Conservation (phyloP, 768 basidiomycete species). For the Panaeolus papilionaceus region DNA sequence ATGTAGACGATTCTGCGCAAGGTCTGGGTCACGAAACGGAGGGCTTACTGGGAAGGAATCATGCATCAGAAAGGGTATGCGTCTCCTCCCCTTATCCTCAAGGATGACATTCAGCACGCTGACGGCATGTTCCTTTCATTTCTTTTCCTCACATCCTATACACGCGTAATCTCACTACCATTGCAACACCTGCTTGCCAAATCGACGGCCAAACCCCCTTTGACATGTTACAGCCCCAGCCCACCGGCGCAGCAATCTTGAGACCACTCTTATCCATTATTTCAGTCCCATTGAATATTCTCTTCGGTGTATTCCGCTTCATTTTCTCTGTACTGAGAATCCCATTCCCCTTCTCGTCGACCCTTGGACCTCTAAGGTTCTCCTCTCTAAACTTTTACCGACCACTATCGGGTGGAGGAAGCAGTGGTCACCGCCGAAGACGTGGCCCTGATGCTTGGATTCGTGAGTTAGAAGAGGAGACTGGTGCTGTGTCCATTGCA, state of each 20-base stretch:
- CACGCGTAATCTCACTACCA: not conserved
- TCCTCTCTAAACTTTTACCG: slow-evolving; percentile 52
- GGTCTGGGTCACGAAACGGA: slow-evolving; percentile 21
- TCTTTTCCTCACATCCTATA: not conserved
- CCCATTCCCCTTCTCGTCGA: slow-evolving; percentile 51
- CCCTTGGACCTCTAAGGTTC: slow-evolving; percentile 48
- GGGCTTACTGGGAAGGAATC: slow-evolving; percentile 15
- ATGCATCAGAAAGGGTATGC: slow-evolving; percentile 26
- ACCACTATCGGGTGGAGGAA: slow-evolving; percentile 30
- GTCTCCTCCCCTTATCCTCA: slow-evolving; percentile 16
- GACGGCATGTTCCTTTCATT: slow-evolving; percentile 6
- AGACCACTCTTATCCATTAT: slow-evolving; percentile 56
- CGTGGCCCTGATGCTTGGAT: slow-evolving; percentile 79
- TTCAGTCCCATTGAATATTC: slow-evolving; percentile 63
- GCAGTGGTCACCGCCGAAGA: slow-evolving; percentile 38
- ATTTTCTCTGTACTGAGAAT: slow-evolving; percentile 71
- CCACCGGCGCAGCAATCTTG: slow-evolving; percentile 27
- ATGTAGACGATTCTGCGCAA: slow-evolving; percentile 59
- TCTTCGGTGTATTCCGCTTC: slow-evolving; percentile 67
- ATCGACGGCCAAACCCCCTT: slow-evolving; percentile 8
- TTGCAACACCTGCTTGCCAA: slow-evolving; percentile 19
- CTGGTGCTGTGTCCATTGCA: slow-evolving; percentile 71
- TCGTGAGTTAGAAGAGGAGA: slow-evolving; percentile 83
- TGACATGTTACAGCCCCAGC: slow-evolving; percentile 20
- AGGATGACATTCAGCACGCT: slow-evolving; percentile 4